Base-by-base conservation (phyloP, 192 early-diverging fungal genomes). In the Coemansia sp. region DNA sequence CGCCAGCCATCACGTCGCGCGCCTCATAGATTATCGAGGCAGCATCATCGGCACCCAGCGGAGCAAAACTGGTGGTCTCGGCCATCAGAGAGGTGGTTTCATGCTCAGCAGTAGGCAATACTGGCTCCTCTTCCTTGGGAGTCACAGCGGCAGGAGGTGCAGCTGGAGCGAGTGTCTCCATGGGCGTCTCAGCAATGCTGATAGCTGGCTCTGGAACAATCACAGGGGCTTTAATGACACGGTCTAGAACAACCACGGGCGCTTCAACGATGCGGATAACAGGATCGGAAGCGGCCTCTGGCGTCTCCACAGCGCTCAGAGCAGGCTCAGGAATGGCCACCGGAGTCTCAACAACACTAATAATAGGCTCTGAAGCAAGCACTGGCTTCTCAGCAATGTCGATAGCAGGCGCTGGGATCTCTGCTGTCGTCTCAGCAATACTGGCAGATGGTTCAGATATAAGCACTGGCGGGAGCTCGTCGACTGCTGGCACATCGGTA, bases 1-100 rank as follows among this genome's bases (percentile, higher is more conserved):
- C 51, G 8, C 69, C 72, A 16, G 77, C 77, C 77, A 80, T 80
- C 9, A 65, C 55, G 28, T 80, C 77, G 20, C 70, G 79, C 0
- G 65, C 79, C 35, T 72, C 71, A 42, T 71, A 71, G 26, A 82
- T 43, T 18, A n/a, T 45, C n/a, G 74, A 72, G 2, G 74, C 79
- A 14, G 79, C 79, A 5, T 75, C 63, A n/a, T 81, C 73, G 7
- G 78, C 73, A 18, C 34, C 26, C 21, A 64, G 8, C 3, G 56
- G 16, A 26, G 43, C 10, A 16, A 13, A 7, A 18, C 24, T 23
- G 35, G 34, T 13, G 50, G 62, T 35, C 9, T 53, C 37, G 33
- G 34, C 35, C 51, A 35, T 9, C 9, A 16, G 13, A 16, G 31
- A 31, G 31, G 34, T 39, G 20, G 43, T 51, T 45, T 37, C 33